Conservation (phyloP, 2,329 filamentous ascomycete genomes). For the Cytospora leucostoma region DNA sequence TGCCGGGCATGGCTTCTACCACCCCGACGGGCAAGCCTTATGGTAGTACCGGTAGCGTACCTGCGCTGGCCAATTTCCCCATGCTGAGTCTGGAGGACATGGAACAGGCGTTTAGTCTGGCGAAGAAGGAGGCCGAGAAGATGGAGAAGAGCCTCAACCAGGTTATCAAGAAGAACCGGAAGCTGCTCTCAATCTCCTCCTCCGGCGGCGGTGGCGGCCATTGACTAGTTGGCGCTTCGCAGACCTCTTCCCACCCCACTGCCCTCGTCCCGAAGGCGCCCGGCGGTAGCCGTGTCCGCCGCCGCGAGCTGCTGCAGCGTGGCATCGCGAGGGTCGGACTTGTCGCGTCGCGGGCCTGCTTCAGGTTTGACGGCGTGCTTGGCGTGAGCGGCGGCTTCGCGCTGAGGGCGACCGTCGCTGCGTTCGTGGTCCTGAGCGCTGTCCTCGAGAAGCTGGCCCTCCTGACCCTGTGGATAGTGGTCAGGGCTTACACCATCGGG, state of each 20-base stretch:
- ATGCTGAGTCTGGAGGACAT: conserved; percentile 65
- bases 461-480: conserved; percentile 18
- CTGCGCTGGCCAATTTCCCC: conserved; percentile 50
- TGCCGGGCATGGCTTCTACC: conserved; percentile 12
- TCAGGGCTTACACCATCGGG: conserved; percentile 19
- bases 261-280: neutral
- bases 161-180: conserved; percentile 61
- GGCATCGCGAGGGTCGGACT: conserved; percentile 22
- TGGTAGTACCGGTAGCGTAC: neutral
- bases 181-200: conserved; percentile 46
- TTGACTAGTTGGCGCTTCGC: conserved; percentile 23
- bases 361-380: conserved; percentile 19
- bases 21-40: conserved; percentile 21
- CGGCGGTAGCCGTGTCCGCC: conserved; percentile 1
- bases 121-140: conserved; percentile 61
- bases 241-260: neutral
- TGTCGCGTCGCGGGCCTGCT: conserved; percentile 14
- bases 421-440: conserved; percentile 16
- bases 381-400: conserved; percentile 22
- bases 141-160: conserved; percentile 63
- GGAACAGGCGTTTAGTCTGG: conserved; percentile 54
- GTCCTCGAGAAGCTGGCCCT: conserved; percentile 9
- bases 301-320: conserved; percentile 24
- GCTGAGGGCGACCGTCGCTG: conserved; percentile 18
- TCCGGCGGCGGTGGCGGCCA: conserved; percentile 24